phyloP scores from a whole-genome alignment of 2,329 filamentous ascomycete genomes.

The Akanthomyces uredinophilus region DNA sequence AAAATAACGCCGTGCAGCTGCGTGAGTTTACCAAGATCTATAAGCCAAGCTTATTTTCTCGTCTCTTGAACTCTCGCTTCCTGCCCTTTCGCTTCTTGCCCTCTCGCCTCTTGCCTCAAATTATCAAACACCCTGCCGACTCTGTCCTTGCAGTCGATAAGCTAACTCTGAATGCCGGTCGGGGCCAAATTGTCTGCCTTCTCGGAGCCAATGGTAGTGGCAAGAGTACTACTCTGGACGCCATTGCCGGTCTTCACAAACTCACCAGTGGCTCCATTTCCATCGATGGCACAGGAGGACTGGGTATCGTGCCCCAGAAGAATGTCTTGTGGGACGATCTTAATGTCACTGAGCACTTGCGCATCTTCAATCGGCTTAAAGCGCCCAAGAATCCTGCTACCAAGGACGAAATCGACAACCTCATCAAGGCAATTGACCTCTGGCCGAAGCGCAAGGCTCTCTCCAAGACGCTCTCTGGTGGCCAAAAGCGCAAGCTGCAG shows the following conservation, averaged over 20 bases:
- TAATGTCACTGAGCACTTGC: conserved; percentile 78
- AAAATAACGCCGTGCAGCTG: conserved; percentile 59
- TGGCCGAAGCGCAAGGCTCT: conserved; percentile 65
- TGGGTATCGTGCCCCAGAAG: conserved; percentile 87
- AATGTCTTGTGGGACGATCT: conserved; percentile 91
- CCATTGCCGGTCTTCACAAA: conserved; percentile 76
- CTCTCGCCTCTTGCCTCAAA: conserved; percentile 43
- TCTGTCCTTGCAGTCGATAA: conserved; percentile 75
- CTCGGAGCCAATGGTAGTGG: conserved; percentile 87
- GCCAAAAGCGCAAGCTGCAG: conserved; percentile 88
- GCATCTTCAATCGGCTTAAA: conserved; percentile 80
- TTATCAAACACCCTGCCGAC: conserved; percentile 39
- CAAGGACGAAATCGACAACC: conserved; percentile 53
- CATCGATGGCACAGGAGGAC: conserved; percentile 70
- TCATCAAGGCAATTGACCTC: conserved; percentile 70
- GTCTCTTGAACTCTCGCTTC: too few relatives aligned
- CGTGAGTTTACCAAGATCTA: conserved; percentile 75
- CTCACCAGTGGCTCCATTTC: conserved; percentile 71
- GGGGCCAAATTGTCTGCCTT: conserved; percentile 79
- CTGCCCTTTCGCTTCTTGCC: too few relatives aligned
- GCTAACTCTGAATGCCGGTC: conserved; percentile 63
- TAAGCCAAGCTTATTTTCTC: conserved; percentile 56
- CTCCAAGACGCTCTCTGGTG: conserved; percentile 77
- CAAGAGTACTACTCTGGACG: conserved; percentile 84
- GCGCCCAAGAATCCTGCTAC: conserved; percentile 51